Base-by-base conservation (phyloP, 345 rosid genomes). In the Iberis pinnata region DNA sequence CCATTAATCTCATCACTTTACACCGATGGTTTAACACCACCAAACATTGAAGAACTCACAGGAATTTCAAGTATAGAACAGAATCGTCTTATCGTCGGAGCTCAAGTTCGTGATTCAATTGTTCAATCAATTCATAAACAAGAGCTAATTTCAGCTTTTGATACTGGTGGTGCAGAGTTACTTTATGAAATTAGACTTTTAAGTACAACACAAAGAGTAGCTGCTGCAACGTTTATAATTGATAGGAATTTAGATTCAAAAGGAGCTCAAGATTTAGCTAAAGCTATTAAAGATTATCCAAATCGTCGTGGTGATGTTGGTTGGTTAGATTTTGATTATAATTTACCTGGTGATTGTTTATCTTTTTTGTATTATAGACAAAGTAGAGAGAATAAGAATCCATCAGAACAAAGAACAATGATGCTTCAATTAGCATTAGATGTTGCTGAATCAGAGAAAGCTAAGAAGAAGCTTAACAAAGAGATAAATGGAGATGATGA, bases 31-130 rank as follows among this genome's bases (percentile, higher is more conserved):
- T 69, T 87, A 70, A 36, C 81, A 22, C 73, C 93, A 9, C 71
- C 93, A 0, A 58, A 70, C 56, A 58, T 88, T 41, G 98, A 92
- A 47, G 96, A 88, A 35, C 8, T 29, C 50, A 88, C 96, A 4
- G 96, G 98, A 18, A 81, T 92, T 66, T 52, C 95, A 26, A 81
- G 89, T 66, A 78, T 77, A 32, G 95, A 92, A 58, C 98, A 92
- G 76, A 92, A 85, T 51, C 72, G 88, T 47, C 64, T 92, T 0
- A 62, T 87, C 18, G 98, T 88, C 13, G 98, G 75, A 1, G 79
- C 96, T 0, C 49, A 82, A 60, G 96, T 92, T 18, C 76, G 96
- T 4, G 84, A 78, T 6, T 75, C 95, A 4, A 65, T 92, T 0
- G 54, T 77, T 26, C 71, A 87, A 33, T 79, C 86, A 18, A 36